Evolutionary conservation across 2,329 filamentous ascomycete genomes (phyloP), one percentile per base, ranked within the genome.

Genomic region (Aspergillus fructus): DNA sequence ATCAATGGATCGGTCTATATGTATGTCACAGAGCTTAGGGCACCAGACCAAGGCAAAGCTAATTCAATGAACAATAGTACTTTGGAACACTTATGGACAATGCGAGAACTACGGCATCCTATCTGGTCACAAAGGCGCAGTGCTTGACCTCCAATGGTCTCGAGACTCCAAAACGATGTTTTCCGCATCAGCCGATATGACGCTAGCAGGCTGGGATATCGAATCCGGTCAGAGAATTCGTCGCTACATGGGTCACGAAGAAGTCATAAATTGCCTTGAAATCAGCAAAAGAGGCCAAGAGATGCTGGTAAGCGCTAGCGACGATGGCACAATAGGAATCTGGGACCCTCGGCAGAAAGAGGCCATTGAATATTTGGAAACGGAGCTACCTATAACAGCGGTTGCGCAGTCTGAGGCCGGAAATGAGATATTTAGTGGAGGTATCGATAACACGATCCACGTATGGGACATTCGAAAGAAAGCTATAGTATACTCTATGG

Each of bases 381-480:
- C 93, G 0, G 89, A 94, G 60, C 96, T 96, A 59, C 94, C 94
- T 1, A 86, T 99, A 56, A 97, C 94, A 2, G 90, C 93, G 0
- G 86, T 97, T 5, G 91, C 92, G 15, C 81, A 97, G n/a, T 89
- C 93, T 0, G 92, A 96, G 72, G 92, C 93, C 2, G 94, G 94
- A 17, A 96, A 96, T 72, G 94, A 97, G 77, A 85, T 99, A 24
- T 99, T 94, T 74, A 89, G 90, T 6, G 93, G 93, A 47, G 90
- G 93, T 21, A 97, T 99, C 65, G 94, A 97, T 77, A 97, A 97
- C 71, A 92, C 96, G 66, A 96, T 99, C 72, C 91, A 93, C 67
- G 93, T 96, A 19, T 99, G 94, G 93, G 94, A 99, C 75, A 78
- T 97, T 69, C 87, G 94, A 64, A 97, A 96, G 79, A 92, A 96